phyloP scores from a whole-genome alignment of 176 grass and related monocot genomes.

The sorghum (Sorghum bicolor) region Sorghum_bicolor_NCBIv3 NC_012878.2:3840501-3841000 shows the following conservation, averaged over 20 bases:
- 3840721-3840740: constrained; percentile 71
- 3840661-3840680: constrained; percentile 66
- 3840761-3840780: constrained; percentile 77
- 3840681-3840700: constrained; percentile 84
- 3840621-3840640: constrained; percentile 74
- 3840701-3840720: constrained; percentile 88
- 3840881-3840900: background rate
- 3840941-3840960: background rate
- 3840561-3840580: background rate
- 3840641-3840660: constrained; percentile 65
- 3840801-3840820: too few relatives aligned
- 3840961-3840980: background rate
- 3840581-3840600: background rate
- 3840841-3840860: too few relatives aligned
- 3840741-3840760: constrained; percentile 76
- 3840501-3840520: background rate
- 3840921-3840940: background rate
- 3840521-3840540: background rate
- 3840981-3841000: background rate
- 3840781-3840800: too few relatives aligned
- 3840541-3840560: background rate
- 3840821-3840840: too few relatives aligned
- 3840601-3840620: constrained; percentile 18
- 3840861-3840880: too few relatives aligned
- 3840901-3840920: background rate